phyloP scores from a whole-genome alignment of 306 rosid species.

The Prunus davidiana region DNA sequence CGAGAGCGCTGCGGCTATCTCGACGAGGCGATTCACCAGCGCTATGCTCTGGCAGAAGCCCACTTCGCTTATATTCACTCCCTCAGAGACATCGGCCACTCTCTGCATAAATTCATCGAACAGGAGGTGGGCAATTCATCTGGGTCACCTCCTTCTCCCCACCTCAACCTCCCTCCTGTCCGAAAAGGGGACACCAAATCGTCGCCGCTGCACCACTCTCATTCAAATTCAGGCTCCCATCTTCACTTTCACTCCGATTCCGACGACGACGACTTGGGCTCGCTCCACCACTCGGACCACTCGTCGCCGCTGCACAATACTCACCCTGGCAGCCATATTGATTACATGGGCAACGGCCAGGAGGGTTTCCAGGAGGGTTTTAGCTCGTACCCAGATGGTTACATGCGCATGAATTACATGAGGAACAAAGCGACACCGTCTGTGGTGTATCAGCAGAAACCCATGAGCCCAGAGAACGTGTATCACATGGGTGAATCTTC shows the following conservation, averaged over 20 bases:
- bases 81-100: slow-evolving; percentile 57
- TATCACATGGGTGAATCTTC: slow-evolving; percentile 73
- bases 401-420: slow-evolving; percentile 59
- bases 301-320: slow-evolving; percentile 59
- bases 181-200: slow-evolving; percentile 40
- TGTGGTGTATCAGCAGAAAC: slow-evolving; percentile 60
- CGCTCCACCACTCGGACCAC: slow-evolving; percentile 47
- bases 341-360: slow-evolving; percentile 24
- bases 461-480: slow-evolving; percentile 36
- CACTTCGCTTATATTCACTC: slow-evolving; percentile 73
- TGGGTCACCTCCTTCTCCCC: slow-evolving; percentile 32
- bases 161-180: slow-evolving; percentile 44
- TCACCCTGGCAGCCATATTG: slow-evolving; percentile 20
- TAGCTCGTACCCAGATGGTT: slow-evolving; percentile 35
- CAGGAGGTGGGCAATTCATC: slow-evolving; percentile 31
- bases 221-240: slow-evolving; percentile 67
- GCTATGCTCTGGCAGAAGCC: slow-evolving; percentile 69
- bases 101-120: slow-evolving; percentile 55
- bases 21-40: slow-evolving; percentile 77
- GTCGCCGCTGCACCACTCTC: slow-evolving; percentile 31
- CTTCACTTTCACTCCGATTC: slow-evolving; percentile 61
- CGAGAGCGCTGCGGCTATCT: slow-evolving; percentile 61
- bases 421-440: slow-evolving; percentile 62
- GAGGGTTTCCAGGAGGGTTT: slow-evolving; percentile 23
- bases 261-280: slow-evolving; percentile 42